phyloP scores from a whole-genome alignment of 345 rosid species.

The Punica granatum region DNA sequence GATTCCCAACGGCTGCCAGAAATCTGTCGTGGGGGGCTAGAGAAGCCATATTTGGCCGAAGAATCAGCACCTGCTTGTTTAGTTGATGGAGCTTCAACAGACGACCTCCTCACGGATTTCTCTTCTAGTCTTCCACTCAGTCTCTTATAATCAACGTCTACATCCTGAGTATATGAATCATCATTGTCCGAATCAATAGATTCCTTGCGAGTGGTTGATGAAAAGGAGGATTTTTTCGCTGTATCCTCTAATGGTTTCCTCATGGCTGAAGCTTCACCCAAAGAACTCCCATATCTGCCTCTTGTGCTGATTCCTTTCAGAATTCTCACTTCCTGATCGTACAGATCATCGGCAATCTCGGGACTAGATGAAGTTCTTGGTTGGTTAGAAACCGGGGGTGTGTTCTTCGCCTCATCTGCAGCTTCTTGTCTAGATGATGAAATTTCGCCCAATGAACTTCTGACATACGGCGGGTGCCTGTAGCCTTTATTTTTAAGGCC shows the following conservation, averaged over 20 bases:
- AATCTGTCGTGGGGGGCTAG: conserved; percentile 20
- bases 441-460: conserved; percentile 18
- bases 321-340: conserved; percentile 19
- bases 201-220: background rate
- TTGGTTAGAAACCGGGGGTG: conserved; percentile 14
- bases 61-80: background rate
- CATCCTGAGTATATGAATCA: background rate
- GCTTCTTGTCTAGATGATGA: conserved; percentile 25
- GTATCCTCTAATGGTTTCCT: background rate
- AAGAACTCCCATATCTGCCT: conserved; percentile 13
- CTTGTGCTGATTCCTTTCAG: conserved; percentile 20
- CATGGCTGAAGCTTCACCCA: background rate
- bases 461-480: conserved; percentile 37
- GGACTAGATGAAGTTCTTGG: conserved; percentile 17
- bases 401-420: conserved; percentile 21
- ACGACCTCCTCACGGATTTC: background rate
- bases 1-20: conserved; percentile 21
- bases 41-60: background rate
- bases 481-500: conserved; percentile 43
- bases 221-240: background rate
- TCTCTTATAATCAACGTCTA: background rate
- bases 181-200: background rate
- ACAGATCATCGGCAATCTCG: conserved; percentile 25
- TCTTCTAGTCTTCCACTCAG: conserved; percentile 18
- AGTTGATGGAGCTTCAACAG: background rate